Evolutionary conservation across 306 rosid species (phyloP), one percentile per base, ranked within the genome.

Genomic region (Prunus davidiana): DNA sequence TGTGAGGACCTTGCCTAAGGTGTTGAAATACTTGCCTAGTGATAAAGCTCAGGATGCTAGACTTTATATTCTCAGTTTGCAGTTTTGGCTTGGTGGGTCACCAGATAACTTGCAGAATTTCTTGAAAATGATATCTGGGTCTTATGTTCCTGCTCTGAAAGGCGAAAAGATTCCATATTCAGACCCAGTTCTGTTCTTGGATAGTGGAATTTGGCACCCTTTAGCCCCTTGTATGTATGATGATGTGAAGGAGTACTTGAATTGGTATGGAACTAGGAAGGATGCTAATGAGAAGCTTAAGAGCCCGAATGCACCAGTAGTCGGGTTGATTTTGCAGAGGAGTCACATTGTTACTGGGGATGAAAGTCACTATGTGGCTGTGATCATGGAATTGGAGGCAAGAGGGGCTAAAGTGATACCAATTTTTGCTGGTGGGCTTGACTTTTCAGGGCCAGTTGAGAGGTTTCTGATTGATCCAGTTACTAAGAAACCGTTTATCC

Each of bases 311-410:
- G 93, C 90, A 0, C 98, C 97, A 0, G 52, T 91, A 0, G 52
- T 96, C 20, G 99, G 99, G 74, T 74, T 96, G 83, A 58, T 96
- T 79, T 76, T 96, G 84, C 99, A 96, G 80, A 91, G 98, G 81
- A 96, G 99, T 71, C 99, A 96, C 85, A 96, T 96, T 73, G 99
- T 96, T 63, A 96, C 99, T 2, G 99, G 99, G 8, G 99, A 96
- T 84, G 99, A 96, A 0, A 89, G 98, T 63, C 99, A 96, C 71
- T 96, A 96, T 77, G 99, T 87, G 79, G 99, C 99, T 69, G 98
- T 96, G 79, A 92, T 96, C 58, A 96, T 96, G 98, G 98, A 96
- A 67, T 65, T 96, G 41, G 99, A 96, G 87, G 98, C 98, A 3
- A 92, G 38, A 87, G 99, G 99, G 72, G 99, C 99, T 15, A 92